These are phyloP conservation scores for Backusella westeae DNA, from an alignment of 192 early-diverging fungal genomes.

Conservation along the genomic window DNA sequence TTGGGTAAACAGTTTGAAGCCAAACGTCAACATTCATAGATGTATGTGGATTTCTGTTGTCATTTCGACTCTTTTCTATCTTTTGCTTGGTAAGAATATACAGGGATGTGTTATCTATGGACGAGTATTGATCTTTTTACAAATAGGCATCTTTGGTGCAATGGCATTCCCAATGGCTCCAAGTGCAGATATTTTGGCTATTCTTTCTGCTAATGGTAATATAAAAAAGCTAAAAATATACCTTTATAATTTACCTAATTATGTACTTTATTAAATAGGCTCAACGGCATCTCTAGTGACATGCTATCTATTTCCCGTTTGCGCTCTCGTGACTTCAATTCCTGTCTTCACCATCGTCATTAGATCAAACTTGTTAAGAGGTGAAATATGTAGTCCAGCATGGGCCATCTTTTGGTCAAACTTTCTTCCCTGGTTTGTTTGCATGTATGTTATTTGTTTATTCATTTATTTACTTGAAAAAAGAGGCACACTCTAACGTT, in stretches of 20 bases:
- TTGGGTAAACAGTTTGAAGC: constrained; percentile 37
- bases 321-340: constrained; percentile 62
- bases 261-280: constrained; percentile 3
- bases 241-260: background rate
- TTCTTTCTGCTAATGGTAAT: constrained; percentile 22
- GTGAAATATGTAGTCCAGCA: constrained; percentile 43
- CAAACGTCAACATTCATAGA: constrained; percentile 57
- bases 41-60: constrained; percentile 50
- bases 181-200: constrained; percentile 20
- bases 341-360: constrained; percentile 71
- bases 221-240: background rate
- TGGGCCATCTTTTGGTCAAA: constrained; percentile 56
- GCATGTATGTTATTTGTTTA: constrained; percentile 32
- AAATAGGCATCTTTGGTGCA: constrained; percentile 43
- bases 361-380: constrained; percentile 53
- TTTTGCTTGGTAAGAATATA: constrained; percentile 36
- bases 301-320: constrained; percentile 52
- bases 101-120: background rate
- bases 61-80: constrained; percentile 54
- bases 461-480: background rate
- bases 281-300: constrained; percentile 41
- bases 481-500: background rate
- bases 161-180: constrained; percentile 45
- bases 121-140: background rate
- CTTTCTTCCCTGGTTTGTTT: constrained; percentile 60